Base-by-base conservation (phyloP, 2,329 filamentous ascomycete genomes). In the Diaporthe citri region DNA sequence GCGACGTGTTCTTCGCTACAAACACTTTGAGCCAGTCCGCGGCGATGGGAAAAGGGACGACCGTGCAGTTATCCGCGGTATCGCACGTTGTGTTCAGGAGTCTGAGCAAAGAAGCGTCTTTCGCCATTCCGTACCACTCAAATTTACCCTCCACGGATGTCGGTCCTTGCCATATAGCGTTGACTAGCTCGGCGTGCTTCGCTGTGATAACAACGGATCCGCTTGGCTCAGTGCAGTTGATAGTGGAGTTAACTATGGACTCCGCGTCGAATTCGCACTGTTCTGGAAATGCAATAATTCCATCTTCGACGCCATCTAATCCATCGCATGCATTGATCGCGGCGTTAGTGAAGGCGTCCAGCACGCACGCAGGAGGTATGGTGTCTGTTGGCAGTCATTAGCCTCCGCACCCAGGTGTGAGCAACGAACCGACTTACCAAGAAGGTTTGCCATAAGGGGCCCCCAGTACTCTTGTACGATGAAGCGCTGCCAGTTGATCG, bases 281-380 rank as follows among this genome's bases (percentile, higher is more conserved):
- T 25, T 78, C 76, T 0, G 84, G 82, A 59, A 85, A 81, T 7
- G 80, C 80, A 25, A 87, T 82, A 71, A 87, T 83, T 12, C 79
- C 81, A 75, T 88, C 85, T 2, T 79, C 74, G 3, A 85, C 84
- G 7, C 86, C 87, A 1, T 87, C 77, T 15, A 89, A 85, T 6
- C 87, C 88, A 74, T 90, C 87, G 71, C 88, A 89, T 20, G 78
- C 80, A 51, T 82, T 55, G 28, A 87, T 79, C 70, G 87, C 86
- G 1, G 80, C 82, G 1, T 71, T 57, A 1, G 73, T 77, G 81
- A 79, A 87, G 81, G 64, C 82, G 76, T 8, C 81, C 72, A 87
- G 81, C 75, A 86, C 83, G 67, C 82, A 83, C 71, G 64, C 82
- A 87, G 79, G 78, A 88, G 89, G 25, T 83, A 85, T 85, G 2